Evolutionary conservation across 2,329 filamentous ascomycete species (phyloP), one percentile per base, ranked within the genome.

Genomic region (Neonectria neomacrospora): DNA sequence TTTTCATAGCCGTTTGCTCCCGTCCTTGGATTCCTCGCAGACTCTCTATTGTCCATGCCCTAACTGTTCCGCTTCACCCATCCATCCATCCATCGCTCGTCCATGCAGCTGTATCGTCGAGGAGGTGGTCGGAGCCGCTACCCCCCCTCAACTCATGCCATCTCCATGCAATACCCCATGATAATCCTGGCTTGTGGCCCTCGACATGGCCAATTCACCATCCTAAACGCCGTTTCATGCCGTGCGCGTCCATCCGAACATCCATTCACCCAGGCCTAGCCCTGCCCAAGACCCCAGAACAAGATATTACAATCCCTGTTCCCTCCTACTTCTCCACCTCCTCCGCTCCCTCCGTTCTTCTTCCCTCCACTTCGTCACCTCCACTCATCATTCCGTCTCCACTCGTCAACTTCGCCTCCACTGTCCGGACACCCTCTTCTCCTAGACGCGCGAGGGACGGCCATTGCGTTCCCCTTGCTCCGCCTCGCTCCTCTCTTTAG

Each of bases 281-380:
- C 61, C 34, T 48, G 28, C 23, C 41, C 55, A 28, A 22, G 65
- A 64, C 64, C 56, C 58, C 41, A 56, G 63, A 63, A 65, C 55
- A 63, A 58, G 60, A 63, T 58, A 63, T 58, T 54, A 48, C 42
- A 63, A 48, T 41, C 61, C 62, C 50, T 55, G 68, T 55, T 61
- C 48, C 56, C 26, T 58, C 26, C 48, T 56, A 52, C 64, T 60
- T 60, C 48, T 63, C 64, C 51, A 58, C 54, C 44, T 58, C 66
- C 69, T 70, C 67, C 67, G 67, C 66, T 58, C 69, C 65, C 44
- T 64, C 54, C 47, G 47, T 42, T 50, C 54, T 42, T 32, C 22
- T 47, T 30, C 47, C 34, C 69, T 63, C 69, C 69, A 71, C 65
- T 56, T 54, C 42, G 47, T 54, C 44, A 42, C 45, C 58, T 65